phyloP scores from a whole-genome alignment of 345 rosid species.

The Camelina hispida region DNA sequence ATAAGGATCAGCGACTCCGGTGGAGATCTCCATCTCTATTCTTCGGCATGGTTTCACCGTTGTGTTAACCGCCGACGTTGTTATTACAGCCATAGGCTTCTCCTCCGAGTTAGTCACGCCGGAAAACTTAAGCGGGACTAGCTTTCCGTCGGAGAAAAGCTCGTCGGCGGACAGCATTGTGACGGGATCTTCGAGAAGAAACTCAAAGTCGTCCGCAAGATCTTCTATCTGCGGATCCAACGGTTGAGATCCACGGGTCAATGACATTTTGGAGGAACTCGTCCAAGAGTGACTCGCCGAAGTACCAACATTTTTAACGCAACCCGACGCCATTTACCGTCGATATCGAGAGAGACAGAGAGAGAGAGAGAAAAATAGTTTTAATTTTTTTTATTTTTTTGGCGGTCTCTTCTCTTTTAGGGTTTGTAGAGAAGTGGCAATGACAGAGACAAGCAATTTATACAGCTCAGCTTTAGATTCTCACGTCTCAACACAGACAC shows the following conservation, averaged over 20 bases:
- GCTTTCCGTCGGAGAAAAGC: constrained; percentile 87
- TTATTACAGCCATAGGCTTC: constrained; percentile 23
- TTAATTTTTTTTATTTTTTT: background rate
- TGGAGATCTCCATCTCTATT: constrained; percentile 51
- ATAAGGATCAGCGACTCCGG: constrained; percentile 55
- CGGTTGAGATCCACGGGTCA: constrained; percentile 37
- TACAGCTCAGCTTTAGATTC: constrained; percentile 39
- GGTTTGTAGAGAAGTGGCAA: constrained; percentile 47
- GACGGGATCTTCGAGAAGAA: constrained; percentile 80
- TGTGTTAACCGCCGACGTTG: constrained; percentile 21
- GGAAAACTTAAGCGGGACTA: constrained; percentile 73
- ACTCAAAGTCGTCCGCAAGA: constrained; percentile 82
- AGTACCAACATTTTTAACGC: constrained; percentile 71
- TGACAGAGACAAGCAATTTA: constrained; percentile 41
- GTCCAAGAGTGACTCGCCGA: constrained; percentile 60
- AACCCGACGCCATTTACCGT: constrained; percentile 73
- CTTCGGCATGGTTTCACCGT: constrained; percentile 52
- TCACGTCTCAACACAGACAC: constrained; percentile 15
- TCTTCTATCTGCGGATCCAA: constrained; percentile 40
- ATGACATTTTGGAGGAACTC: constrained; percentile 45
- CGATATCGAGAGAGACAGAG: constrained; percentile 23
- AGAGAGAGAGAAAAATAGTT: constrained; percentile 7
- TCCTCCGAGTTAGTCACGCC: constrained; percentile 22
- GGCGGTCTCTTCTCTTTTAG: constrained; percentile 20
- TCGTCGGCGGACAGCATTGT: constrained; percentile 92